These are phyloP conservation scores for Claviceps lovelessii DNA, from an alignment of 2,329 filamentous ascomycete species.

Conservation along the genomic window DNA sequence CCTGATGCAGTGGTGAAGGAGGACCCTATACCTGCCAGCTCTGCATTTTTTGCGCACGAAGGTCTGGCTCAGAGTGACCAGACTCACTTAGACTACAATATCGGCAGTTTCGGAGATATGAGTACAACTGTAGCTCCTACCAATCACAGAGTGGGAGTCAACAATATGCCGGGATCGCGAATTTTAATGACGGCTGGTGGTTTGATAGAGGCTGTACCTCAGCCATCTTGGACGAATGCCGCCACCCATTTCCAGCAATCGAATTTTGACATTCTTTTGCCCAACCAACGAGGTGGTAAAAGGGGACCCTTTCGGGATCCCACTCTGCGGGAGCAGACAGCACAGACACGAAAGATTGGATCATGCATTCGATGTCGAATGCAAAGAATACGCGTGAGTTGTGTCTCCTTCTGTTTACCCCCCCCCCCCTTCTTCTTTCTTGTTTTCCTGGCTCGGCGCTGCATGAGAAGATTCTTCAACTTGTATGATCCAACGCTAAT, in stretches of 20 bases:
- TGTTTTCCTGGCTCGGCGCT: background rate
- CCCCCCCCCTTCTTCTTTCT: background rate
- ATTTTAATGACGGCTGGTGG: background rate
- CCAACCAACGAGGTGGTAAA: constrained; percentile 21
- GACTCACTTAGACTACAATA: background rate
- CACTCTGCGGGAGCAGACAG: constrained; percentile 37
- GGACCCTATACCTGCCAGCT: background rate
- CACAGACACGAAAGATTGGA: constrained; percentile 41
- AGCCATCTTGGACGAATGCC: constrained; percentile 1
- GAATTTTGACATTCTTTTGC: constrained; percentile 15
- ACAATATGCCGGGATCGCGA: background rate
- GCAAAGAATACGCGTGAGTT: constrained; percentile 45
- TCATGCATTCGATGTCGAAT: constrained; percentile 47
- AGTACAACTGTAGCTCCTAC: background rate
- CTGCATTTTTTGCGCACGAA: background rate
- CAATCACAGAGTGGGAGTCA: background rate
- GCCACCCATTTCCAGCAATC: constrained; percentile 9
- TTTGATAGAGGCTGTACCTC: background rate
- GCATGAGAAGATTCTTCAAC: background rate
- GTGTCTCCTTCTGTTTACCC: background rate
- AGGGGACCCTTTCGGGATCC: constrained; percentile 41
- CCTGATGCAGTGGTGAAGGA: constrained; percentile 1
- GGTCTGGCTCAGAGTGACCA: background rate
- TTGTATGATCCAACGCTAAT: background rate
- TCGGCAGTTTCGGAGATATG: background rate